phyloP scores from a whole-genome alignment of 176 grass and related monocot species.

The Cocos nucifera region DNA sequence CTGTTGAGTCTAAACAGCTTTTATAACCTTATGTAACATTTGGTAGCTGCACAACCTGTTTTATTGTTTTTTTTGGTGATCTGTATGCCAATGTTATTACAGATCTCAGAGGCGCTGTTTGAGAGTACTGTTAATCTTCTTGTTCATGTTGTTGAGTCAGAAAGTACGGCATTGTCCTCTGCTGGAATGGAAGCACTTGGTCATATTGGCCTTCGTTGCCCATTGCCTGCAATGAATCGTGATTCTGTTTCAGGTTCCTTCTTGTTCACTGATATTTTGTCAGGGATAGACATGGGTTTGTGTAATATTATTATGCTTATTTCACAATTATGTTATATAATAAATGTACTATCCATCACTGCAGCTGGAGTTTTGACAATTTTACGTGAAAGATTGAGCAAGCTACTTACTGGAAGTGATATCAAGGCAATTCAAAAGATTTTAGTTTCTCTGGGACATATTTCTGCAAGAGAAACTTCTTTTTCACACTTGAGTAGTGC shows the following conservation, averaged over 20 bases:
- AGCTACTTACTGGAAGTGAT: slow-evolving; percentile 83
- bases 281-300: neutral
- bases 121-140: slow-evolving; percentile 45
- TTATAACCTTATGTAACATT: too few species aligned
- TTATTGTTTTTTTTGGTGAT: too few species aligned
- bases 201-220: slow-evolving; percentile 61
- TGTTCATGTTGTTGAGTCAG: slow-evolving; percentile 62
- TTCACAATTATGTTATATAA: too few species aligned
- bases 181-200: slow-evolving; percentile 88
- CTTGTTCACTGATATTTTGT: slow-evolving; percentile 2
- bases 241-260: slow-evolving; percentile 56
- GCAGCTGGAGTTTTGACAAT: slow-evolving; percentile 53
- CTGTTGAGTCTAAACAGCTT: too few species aligned
- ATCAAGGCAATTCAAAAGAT: slow-evolving; percentile 86
- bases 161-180: slow-evolving; percentile 55
- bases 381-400: slow-evolving; percentile 52
- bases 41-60: too few species aligned
- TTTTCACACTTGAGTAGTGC: slow-evolving; percentile 53
- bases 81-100: neutral
- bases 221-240: slow-evolving; percentile 40
- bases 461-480: slow-evolving; percentile 84
- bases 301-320: too few species aligned
- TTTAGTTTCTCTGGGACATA: slow-evolving; percentile 81
- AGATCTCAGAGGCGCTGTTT: slow-evolving; percentile 64
- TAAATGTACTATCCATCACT: slow-evolving; percentile 5